Evolutionary conservation across 2,329 filamentous ascomycete species (phyloP).

Genomic region (Moelleriella libera): DNA sequence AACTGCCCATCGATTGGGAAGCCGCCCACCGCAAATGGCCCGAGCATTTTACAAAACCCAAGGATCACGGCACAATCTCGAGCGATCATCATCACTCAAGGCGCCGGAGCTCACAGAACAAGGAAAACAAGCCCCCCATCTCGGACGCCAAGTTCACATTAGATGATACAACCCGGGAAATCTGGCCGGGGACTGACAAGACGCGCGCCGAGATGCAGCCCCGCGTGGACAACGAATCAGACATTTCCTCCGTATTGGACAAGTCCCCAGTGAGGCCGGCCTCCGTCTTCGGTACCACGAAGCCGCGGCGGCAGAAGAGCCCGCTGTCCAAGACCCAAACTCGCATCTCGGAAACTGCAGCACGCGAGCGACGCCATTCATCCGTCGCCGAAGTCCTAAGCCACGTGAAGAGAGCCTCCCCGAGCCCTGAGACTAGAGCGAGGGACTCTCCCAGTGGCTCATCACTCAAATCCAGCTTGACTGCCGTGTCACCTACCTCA

Average conservation of each 20-base stretch:
- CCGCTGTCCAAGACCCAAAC: constrained; percentile 22
- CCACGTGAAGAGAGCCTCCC: constrained; percentile 20
- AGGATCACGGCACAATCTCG: constrained; percentile 11
- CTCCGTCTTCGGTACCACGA: constrained; percentile 12
- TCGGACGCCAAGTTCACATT: constrained; percentile 15
- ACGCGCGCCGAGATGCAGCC: constrained; percentile 37
- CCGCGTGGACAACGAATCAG: constrained; percentile 37
- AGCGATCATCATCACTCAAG: constrained; percentile 19
- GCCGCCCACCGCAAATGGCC: constrained; percentile 36
- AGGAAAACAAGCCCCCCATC: constrained; percentile 25
- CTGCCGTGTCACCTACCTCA: constrained; percentile 25
- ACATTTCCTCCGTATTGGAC: constrained; percentile 29
- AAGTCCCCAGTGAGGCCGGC: constrained; percentile 20
- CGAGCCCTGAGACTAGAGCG: constrained; percentile 11
- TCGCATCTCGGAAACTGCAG: constrained; percentile 13
- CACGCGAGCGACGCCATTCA: constrained; percentile 11
- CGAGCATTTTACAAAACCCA: constrained; percentile 31
- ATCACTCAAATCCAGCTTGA: constrained; percentile 25
- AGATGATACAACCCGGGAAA: constrained; percentile 28
- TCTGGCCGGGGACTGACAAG: constrained; percentile 24
- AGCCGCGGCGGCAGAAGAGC: constrained; percentile 18
- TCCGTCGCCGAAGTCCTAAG: constrained; percentile 20
- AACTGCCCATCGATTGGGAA: constrained; percentile 28
- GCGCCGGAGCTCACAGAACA: constrained; percentile 21
- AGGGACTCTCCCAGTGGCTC: constrained; percentile 20